These are phyloP conservation scores for Lithospermum erythrorhizon DNA, from an alignment of 257 asterid species.

Conservation along the genomic window DNA sequence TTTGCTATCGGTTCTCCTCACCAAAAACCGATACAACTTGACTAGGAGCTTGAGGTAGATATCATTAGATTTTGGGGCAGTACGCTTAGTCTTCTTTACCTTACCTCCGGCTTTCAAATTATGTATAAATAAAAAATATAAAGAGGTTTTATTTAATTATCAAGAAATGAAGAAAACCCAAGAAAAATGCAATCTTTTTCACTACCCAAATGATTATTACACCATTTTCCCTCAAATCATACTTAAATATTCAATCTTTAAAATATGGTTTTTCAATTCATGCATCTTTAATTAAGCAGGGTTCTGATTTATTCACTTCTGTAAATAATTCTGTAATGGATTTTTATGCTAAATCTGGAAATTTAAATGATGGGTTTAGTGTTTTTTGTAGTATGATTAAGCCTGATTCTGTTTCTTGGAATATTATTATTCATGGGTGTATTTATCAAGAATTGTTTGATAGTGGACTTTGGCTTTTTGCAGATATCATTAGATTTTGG, in stretches of 20 bases:
- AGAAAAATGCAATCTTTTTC: constrained; percentile 16
- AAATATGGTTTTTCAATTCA: constrained; percentile 45
- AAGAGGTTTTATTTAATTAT: constrained; percentile 40
- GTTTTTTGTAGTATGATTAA: constrained; percentile 36
- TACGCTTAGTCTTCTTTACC: too few relatives aligned
- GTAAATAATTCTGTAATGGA: constrained; percentile 49
- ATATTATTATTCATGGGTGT: constrained; percentile 55
- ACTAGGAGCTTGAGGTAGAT: too few relatives aligned
- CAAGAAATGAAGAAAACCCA: constrained; percentile 21
- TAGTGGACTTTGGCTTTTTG: constrained; percentile 41
- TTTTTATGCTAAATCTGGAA: constrained; percentile 60
- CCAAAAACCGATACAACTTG: too few relatives aligned
- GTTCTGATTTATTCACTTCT: constrained; percentile 34
- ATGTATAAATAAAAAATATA: constrained; percentile 38
- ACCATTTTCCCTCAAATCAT: constrained; percentile 51
- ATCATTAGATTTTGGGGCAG: too few relatives aligned
- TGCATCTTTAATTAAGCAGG: constrained; percentile 53
- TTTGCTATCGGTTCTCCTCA: too few relatives aligned
- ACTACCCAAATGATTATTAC: constrained; percentile 14
- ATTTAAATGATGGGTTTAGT: constrained; percentile 28
- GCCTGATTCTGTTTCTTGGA: constrained; percentile 80
- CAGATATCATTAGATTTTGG: too few relatives aligned
- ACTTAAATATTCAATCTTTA: constrained; percentile 25
- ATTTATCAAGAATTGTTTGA: constrained; percentile 29
- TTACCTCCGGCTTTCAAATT: too few relatives aligned